phyloP scores from a whole-genome alignment of 495 filamentous ascomycete species.

The Xylaria curta region DNA sequence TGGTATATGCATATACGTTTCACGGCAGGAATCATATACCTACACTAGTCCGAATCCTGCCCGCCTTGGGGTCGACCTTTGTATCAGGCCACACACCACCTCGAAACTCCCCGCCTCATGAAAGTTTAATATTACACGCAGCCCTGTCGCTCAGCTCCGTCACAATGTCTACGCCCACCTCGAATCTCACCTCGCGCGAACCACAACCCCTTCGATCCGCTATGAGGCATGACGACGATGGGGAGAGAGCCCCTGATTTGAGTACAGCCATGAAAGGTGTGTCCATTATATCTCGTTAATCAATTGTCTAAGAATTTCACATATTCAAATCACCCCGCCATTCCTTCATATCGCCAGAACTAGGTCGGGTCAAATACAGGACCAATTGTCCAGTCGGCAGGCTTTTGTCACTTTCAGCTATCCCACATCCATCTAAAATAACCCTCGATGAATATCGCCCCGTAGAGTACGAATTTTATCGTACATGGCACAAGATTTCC shows the following conservation, averaged over 20 bases:
- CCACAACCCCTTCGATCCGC: slow-evolving; percentile 49
- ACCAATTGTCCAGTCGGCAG: background rate
- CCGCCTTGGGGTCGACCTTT: slow-evolving; percentile 1
- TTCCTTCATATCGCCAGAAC: background rate
- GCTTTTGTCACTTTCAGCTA: background rate
- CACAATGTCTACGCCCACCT: slow-evolving; percentile 36
- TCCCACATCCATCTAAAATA: background rate
- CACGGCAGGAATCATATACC: slow-evolving; percentile 8
- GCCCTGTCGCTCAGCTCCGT: background rate
- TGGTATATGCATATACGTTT: background rate
- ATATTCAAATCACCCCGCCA: background rate
- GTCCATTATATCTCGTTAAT: slow-evolving; percentile 29
- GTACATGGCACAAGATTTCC: slow-evolving; percentile 3
- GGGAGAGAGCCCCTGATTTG: slow-evolving; percentile 42
- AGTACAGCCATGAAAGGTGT: slow-evolving; percentile 50
- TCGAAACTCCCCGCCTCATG: background rate
- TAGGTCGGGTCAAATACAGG: background rate
- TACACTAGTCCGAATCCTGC: background rate
- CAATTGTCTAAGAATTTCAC: background rate
- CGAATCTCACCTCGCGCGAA: slow-evolving; percentile 30
- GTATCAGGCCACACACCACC: slow-evolving; percentile 9
- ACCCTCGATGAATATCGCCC: background rate
- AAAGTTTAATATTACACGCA: background rate
- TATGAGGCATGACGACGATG: slow-evolving; percentile 51
- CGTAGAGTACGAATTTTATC: background rate